Evolutionary conservation across 768 basidiomycete species (phyloP).

Genomic region (Lentinula edodes): DNA sequence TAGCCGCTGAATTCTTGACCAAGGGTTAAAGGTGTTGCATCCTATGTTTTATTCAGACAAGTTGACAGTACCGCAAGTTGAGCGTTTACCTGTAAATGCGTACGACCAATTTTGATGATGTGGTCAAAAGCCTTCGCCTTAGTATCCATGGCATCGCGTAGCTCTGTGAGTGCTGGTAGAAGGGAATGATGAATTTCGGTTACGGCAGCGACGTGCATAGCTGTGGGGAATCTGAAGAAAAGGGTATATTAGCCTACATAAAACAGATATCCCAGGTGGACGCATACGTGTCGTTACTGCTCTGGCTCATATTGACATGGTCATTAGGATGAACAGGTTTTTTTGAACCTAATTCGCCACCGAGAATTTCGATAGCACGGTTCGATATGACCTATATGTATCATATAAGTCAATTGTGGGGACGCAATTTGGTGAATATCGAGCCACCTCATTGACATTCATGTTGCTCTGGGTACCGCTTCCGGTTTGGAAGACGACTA

Average conservation of each 20-base stretch:
- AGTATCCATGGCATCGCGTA: slow-evolving; percentile 76
- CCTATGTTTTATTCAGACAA: slow-evolving; percentile 38
- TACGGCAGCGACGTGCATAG: slow-evolving; percentile 97
- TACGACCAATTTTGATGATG: slow-evolving; percentile 98
- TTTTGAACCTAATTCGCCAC: slow-evolving; percentile 93
- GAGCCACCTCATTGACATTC: slow-evolving; percentile 89
- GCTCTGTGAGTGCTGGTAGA: slow-evolving; percentile 79
- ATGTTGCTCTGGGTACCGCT: slow-evolving; percentile 99
- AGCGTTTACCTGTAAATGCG: slow-evolving; percentile 72
- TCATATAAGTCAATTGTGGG: neutral
- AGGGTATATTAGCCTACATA: neutral
- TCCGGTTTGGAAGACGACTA: slow-evolving; percentile 99
- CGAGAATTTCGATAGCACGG: slow-evolving; percentile 94
- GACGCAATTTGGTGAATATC: neutral
- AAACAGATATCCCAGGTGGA: neutral
- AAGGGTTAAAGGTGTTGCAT: slow-evolving; percentile 94
- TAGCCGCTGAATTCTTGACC: slow-evolving; percentile 99
- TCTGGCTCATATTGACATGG: slow-evolving; percentile 99
- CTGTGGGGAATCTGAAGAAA: slow-evolving; percentile 83
- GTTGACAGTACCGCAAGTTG: neutral
- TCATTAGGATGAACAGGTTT: slow-evolving; percentile 98
- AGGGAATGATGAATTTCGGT: slow-evolving; percentile 76
- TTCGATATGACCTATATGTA: slow-evolving; percentile 85
- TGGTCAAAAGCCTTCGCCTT: slow-evolving; percentile 81
- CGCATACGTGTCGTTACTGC: slow-evolving; percentile 93